Base-by-base conservation (phyloP, 73 alveolate species). In the Paramecium octaurelia region DNA sequence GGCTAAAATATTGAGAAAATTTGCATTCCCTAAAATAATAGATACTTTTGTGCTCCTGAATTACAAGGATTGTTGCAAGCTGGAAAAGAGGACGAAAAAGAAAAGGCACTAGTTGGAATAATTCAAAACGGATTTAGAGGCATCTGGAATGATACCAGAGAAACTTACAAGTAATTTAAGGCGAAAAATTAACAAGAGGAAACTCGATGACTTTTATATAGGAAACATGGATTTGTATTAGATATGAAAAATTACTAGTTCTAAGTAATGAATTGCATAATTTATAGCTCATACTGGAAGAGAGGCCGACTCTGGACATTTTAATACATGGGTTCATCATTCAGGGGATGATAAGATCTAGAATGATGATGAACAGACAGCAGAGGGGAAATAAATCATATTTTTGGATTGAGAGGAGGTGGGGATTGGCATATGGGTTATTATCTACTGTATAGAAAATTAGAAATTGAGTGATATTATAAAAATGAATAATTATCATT, bases 341-440 rank as follows among this genome's bases (percentile, higher is more conserved):
- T 71, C 83, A 27, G 94, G 94, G 20, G 99, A 98, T 85, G 97
- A 94, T 34, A 97, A 99, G 99, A 85, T 92, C 21, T 92, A 96
- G 88, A 97, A 96, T 93, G 99, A 98, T 92, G 99, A 98, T 94
- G 99, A 97, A 86, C 69, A 92, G 27, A 99, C 98, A 64, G 92
- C 97, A 24, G 94, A 96, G 86, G 98, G 94, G 69, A 93, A 76
- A 97, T 98, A 8, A 98, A 97, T 77, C 98, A 98, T 29, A 97
- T 98, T 64, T 93, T 97, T 31, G 97, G 95, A 35, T 95, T 97
- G 9, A 98, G 95, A 95, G 99, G 99, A 58, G 99, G 99, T 36
- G 99, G 99, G 46, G 99, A 98, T 96, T 97, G 99, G 99, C 99
- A 98, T 92, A 98, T 97, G 98, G 99, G 99, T 11, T 98, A 98